A percentile compares a stretch with the other conserved stretches of the same genome.
Conservation (phyloP, 139 green algal species). For the Coelastrella sp. region DNA sequence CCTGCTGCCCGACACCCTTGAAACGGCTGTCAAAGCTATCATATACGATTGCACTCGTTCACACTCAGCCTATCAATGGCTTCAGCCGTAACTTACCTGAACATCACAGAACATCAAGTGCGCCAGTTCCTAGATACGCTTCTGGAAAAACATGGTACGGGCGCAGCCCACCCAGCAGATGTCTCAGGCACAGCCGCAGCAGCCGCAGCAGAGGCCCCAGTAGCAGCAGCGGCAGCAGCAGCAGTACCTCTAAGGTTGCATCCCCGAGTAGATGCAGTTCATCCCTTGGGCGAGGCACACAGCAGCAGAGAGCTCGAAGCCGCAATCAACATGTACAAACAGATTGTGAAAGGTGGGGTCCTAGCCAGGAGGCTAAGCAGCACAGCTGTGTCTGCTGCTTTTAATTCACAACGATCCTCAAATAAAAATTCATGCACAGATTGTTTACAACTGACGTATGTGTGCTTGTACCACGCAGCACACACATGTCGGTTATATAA, state of each 20-base stretch:
- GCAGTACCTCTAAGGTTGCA: background rate
- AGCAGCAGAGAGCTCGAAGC: background rate
- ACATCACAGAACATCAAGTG: background rate
- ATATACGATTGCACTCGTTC: too few relatives aligned
- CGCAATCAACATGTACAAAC: background rate
- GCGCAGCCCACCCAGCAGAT: background rate
- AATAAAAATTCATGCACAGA: too few relatives aligned
- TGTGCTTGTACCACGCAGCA: too few relatives aligned
- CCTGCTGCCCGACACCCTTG: too few relatives aligned
- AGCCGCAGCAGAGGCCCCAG: background rate
- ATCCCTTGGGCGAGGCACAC: background rate
- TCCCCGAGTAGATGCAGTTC: background rate
- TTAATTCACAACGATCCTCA: too few relatives aligned
- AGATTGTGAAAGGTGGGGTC: background rate
- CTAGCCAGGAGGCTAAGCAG: too few relatives aligned
- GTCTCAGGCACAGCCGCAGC: background rate
- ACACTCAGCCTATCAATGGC: background rate
- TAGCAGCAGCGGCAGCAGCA: background rate
- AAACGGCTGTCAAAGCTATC: too few relatives aligned
- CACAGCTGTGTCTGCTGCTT: too few relatives aligned
- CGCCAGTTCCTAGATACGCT: constrained; percentile 3
- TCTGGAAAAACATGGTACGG: background rate
- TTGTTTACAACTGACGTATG: too few relatives aligned
- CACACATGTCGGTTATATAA: too few relatives aligned
- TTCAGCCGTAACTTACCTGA: background rate